Percentiles rank a stretch among this genome's conserved stretches.
Evolutionary conservation across 2,329 filamentous ascomycete species (phyloP).

Genomic region (Colletotrichum sp.): DNA sequence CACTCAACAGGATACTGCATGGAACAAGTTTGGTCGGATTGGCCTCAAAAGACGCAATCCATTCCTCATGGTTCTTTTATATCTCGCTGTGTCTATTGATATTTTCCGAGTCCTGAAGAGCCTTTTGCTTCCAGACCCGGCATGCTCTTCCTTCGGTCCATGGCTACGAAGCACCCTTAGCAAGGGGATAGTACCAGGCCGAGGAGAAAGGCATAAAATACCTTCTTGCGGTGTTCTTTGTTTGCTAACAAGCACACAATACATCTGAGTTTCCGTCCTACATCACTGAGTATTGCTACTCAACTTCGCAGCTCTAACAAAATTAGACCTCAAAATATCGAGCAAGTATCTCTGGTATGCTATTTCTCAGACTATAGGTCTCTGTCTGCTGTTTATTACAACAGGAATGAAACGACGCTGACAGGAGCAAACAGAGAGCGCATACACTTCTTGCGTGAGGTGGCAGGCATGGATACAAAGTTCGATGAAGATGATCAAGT

Average conservation of each 20-base stretch:
- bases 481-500: too few species aligned
- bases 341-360: rapidly evolving
- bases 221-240: rapidly evolving
- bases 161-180: background rate
- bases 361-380: rapidly evolving
- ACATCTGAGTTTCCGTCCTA: too few species aligned
- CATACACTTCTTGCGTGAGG: background rate
- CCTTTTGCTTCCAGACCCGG: background rate
- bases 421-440: background rate
- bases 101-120: background rate
- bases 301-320: rapidly evolving
- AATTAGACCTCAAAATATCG: too few species aligned
- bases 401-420: background rate
- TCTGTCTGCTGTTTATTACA: background rate
- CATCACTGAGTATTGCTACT: too few species aligned
- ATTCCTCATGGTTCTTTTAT: background rate
- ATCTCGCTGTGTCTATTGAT: background rate
- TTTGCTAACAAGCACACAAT: background rate
- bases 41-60: background rate
- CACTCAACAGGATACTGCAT: background rate
- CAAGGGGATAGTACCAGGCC: background rate
- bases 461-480: rapidly evolving
- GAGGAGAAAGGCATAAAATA: background rate
- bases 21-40: background rate
- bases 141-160: background rate